Base-by-base conservation (phyloP, 192 early-diverging fungal species). In the Gonapodya sp. region DNA sequence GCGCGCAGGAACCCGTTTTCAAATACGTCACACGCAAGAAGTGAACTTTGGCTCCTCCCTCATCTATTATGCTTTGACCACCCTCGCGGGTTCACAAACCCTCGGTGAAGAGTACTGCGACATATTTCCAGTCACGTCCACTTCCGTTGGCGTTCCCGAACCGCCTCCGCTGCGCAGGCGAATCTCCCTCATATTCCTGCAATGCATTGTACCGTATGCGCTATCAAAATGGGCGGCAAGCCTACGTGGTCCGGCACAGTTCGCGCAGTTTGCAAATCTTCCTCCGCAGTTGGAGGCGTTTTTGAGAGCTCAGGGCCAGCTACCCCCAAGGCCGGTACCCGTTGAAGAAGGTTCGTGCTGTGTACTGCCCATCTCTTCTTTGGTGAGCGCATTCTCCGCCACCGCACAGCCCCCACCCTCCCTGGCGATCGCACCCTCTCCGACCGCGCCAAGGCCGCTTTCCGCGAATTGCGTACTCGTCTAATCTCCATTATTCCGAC, bases 91-190 rank as follows among this genome's bases (percentile, higher is more conserved):
- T 0, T 91, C 89, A 24, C 95, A 94, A 81, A 97, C 97, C 0
- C 84, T 98, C 36, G 97, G 97, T 72, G 96, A 98, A 84, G 97
- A 98, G 83, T 97, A 97, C 84, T 96, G 95, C 80, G 95, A 95
- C 80, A 94, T 97, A 77, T 82, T 95, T 81, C 95, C 93, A 78
- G 86, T 92, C 73, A 86, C 84, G 31, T 83, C 85, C 18, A 83
- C 81, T 0, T 80, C 83, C 24, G 80, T 83, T 0, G 86, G 34
- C 8, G 18, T 77, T 33, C 75, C 88, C n/a, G 90, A 86, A 36
- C 93, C 94, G 31, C 82, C 87, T 36, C 30, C 18, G 36, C 73
- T 82, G 73, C 32, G 18, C 16, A 16, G 24, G 18, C 30, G 33
- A 32, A 36, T 31, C 0, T 1, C 16, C 31, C 34, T 72, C 73